A percentile compares a stretch with the other conserved stretches of the same genome.
phyloP scores from a whole-genome alignment of 1,139 yeast genomes.

The Candida frijolesensis region DNA sequence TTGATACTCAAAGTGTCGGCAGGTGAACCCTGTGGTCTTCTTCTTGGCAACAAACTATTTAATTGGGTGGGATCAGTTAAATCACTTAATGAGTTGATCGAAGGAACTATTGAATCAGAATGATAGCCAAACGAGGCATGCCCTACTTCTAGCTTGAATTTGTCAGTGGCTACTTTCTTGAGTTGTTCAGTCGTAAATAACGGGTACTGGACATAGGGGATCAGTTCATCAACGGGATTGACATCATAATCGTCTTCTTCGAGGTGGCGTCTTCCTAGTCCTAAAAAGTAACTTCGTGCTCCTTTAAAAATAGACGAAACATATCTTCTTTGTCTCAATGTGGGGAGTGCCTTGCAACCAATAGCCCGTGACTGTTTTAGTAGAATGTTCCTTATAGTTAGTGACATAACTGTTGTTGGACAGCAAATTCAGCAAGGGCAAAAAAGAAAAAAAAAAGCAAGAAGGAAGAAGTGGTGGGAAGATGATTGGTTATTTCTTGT shows the following conservation, averaged over 20 bases:
- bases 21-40: slow-evolving; percentile 57
- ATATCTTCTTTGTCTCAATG: background rate
- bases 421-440: background rate
- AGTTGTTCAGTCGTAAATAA: slow-evolving; percentile 44
- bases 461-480: background rate
- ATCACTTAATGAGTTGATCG: slow-evolving; percentile 53
- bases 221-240: slow-evolving; percentile 27
- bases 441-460: background rate
- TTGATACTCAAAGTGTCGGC: slow-evolving; percentile 54
- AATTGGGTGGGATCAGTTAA: slow-evolving; percentile 52
- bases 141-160: slow-evolving; percentile 47
- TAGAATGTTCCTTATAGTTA: background rate
- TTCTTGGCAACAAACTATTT: slow-evolving; percentile 49
- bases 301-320: slow-evolving; percentile 24
- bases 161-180: slow-evolving; percentile 38
- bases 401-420: background rate
- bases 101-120: slow-evolving; percentile 39
- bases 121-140: slow-evolving; percentile 55
- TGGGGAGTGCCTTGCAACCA: background rate
- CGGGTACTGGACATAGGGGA: slow-evolving; percentile 47
- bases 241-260: slow-evolving; percentile 13
- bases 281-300: slow-evolving; percentile 31
- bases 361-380: background rate
- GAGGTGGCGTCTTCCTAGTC: slow-evolving; percentile 17
- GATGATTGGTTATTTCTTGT: background rate